Evolutionary conservation across 106 monocot genomes (phyloP).

Genomic region (Chionographis japonica): DNA sequence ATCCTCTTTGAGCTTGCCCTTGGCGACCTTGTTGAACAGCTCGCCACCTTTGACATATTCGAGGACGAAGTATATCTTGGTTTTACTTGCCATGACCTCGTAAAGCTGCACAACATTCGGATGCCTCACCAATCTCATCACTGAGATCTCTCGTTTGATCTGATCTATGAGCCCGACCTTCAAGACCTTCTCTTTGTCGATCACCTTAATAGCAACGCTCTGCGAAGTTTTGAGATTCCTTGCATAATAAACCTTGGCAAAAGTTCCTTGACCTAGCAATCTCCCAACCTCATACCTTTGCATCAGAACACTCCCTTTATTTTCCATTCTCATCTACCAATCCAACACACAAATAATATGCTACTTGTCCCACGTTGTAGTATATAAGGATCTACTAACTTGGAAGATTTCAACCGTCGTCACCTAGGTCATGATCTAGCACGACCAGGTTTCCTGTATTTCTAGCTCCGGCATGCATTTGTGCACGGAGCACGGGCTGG

Average conservation of each 20-base stretch:
- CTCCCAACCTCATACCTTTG: conserved; percentile 55
- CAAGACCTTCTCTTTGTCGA: conserved; percentile 53
- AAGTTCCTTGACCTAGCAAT: conserved; percentile 61
- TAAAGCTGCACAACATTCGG: conserved; percentile 54
- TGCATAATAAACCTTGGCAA: conserved; percentile 63
- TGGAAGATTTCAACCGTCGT: conserved; percentile 8
- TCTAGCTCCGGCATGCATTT: conserved; percentile 8
- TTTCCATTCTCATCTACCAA: conserved; percentile 22
- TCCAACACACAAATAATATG: background rate
- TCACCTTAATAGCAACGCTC: conserved; percentile 62
- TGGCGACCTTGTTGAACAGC: conserved; percentile 51
- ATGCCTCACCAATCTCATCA: conserved; percentile 52
- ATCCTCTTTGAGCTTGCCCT: conserved; percentile 45
- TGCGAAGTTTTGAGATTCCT: conserved; percentile 32
- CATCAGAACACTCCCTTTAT: conserved; percentile 38
- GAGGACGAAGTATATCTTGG: conserved; percentile 64
- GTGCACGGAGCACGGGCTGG: conserved; percentile 10
- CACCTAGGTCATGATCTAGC: conserved; percentile 14
- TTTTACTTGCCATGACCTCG: conserved; percentile 65
- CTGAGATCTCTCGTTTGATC: conserved; percentile 59
- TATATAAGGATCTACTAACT: too few species aligned
- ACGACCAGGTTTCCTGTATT: conserved; percentile 5
- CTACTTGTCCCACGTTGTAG: background rate
- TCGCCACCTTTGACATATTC: conserved; percentile 65
- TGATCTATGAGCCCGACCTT: conserved; percentile 55